Base-by-base conservation (phyloP, 805 yeast species). In the Kluyveromyces siamensis region DNA sequence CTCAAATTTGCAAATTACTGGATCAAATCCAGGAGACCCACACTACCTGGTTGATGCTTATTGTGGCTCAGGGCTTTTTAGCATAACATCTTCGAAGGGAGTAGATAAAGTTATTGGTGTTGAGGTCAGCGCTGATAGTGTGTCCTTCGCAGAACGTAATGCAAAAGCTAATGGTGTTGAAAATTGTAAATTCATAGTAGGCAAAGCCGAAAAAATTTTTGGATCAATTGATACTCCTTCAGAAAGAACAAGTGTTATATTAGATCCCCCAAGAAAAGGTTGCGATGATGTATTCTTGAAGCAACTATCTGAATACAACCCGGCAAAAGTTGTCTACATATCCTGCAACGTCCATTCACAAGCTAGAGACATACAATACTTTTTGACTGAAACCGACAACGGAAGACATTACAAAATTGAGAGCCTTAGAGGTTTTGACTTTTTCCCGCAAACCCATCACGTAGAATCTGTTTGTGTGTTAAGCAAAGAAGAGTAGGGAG, bases 281-380 rank as follows among this genome's bases (percentile, higher is more conserved):
- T 91, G 98, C 67, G 97, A 90, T 65, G 85, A 81, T 46, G 80
- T 80, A 9, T 93, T 93, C 62, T 72, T 93, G 67, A 80, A 83
- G 55, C 99, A 93, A 69, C 72, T 93, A 49, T 77, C 93, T 18
- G 87, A 74, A 18, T 93, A 86, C 67, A 73, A 77, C 52, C 98
- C 99, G 2, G 84, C 84, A 14, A 81, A 82, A 57, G 80, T 93
- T 48, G 95, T 93, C n/a, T 93, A 93, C 68, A 86, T 93, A 49
- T 87, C 96, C 52, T 93, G 99, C 73, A 93, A 93, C 62, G 99
- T 93, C 44, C 97, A 91, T 69, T 87, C 96, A 17, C 99, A 93
- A 68, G 98, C 98, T 5, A 74, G 98, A 58, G 99, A 93, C 65
- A 64, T 93, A 42, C 91, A 87, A 56, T 89, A 81, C 72, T 86